Base-by-base conservation (phyloP, 208 protist genomes). In the Leishmania braziliensis region DNA sequence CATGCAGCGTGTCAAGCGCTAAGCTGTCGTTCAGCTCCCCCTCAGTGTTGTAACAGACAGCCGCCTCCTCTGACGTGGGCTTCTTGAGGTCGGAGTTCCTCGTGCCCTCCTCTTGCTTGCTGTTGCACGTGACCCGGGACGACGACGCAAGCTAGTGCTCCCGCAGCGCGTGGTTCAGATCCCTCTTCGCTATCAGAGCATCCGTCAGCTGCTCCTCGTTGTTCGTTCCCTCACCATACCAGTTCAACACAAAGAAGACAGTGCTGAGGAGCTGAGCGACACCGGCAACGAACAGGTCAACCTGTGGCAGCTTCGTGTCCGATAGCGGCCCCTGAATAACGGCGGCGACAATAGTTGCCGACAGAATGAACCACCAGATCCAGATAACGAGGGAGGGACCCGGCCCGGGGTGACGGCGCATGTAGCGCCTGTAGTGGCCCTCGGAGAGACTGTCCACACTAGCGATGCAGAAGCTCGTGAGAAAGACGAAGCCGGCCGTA, bases 401-500 rank as follows among this genome's bases (percentile, higher is more conserved):
- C n/a, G 75, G 60, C 63, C 63, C 43, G 14, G 93, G 93, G 51
- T 82, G 66, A 39, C 80, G 80, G 69, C 87, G 86, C 63, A 96
- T 91, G 51, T 93, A 78, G 43, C 91, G 89, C 63, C 89, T 95
- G 90, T 96, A 96, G 82, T 92, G 89, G 6, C 93, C 93, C 70
- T 96, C 89, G 3, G 90, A 93, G 16, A 96, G 89, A 65, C 94
- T 94, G 76, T 96, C 93, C 51, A 96, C 84, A 75, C 90, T 93
- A 4, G 85, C 89, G 77, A 91, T 87, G 73, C 85, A 83, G 80
- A 91, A 92, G 70, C 78, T 77, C 54, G 86, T 90, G 58, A 95
- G 79, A 72, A 95, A 95, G 85, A 93, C 75, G 69, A 96, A 87
- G 5, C 78, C 89, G 46, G 82, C 89, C 20, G 84, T 90, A 20